phyloP scores from a whole-genome alignment of 2,329 filamentous ascomycete species.

The Pseudogymnoascus sp. region DNA sequence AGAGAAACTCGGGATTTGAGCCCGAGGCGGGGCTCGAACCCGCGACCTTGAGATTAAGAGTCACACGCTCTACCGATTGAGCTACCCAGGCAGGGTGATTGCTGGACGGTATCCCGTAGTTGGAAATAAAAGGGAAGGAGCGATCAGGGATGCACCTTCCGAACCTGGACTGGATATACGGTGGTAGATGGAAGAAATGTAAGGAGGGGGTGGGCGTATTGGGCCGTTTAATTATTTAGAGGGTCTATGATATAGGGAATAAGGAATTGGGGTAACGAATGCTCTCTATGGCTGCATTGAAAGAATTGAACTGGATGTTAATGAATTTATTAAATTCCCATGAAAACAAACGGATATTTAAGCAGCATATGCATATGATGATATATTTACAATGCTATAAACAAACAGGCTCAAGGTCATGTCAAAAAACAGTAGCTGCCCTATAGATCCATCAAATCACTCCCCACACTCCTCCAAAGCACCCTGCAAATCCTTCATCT shows the following conservation, averaged over 20 bases:
- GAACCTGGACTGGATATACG: neutral
- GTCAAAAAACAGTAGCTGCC: neutral
- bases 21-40: constrained; percentile 7
- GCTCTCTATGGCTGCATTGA: neutral
- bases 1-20: constrained; percentile 6
- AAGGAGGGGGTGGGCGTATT: neutral
- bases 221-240: neutral
- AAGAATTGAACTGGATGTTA: neutral
- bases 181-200: neutral
- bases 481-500: neutral
- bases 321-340: no score
- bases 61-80: constrained; percentile 68
- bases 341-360: no score
- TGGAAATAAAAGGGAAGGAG: neutral
- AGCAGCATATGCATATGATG: neutral
- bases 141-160: neutral
- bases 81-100: constrained; percentile 33
- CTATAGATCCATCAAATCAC: neutral
- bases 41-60: constrained; percentile 33
- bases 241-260: neutral
- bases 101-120: neutral
- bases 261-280: neutral
- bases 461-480: neutral
- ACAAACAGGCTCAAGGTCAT: neutral
- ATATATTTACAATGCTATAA: neutral